Evolutionary conservation across 73 alveolate genomes (phyloP), one percentile per base, ranked within the genome.

Genomic region (Symbiodinium natans): DNA sequence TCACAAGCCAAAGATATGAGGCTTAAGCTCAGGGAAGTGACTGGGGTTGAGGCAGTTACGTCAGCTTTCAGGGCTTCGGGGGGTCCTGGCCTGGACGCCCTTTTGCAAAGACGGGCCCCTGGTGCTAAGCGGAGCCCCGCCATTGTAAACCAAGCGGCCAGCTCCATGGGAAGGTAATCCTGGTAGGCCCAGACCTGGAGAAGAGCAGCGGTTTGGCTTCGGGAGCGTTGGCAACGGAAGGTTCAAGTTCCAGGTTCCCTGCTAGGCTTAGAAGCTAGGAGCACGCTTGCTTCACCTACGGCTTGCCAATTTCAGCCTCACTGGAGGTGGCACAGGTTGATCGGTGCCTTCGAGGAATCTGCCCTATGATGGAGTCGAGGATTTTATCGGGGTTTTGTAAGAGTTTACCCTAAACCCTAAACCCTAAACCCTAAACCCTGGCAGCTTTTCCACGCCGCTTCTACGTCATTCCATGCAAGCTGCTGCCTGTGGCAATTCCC

Each of bases 161-260:
- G 77, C 86, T 88, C 86, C 71, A 59, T 63, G 39, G 95, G 95
- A 40, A 88, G 33, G 34, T 63, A 88, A 34, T 88, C 95, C 25
- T 33, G 86, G n/a, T 88, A 88, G 54, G 86, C 95, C 95, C 95
- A 88, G 34, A 88, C 95, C 95, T 88, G 95, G 42, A 83, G 36
- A 5, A 34, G 6, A 17, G 34, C 41, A 42, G 6, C 40, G 4
- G 92, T 31, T 63, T 54, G 74, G 13, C 21, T 54, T 54, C 74
- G 13, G 74, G 75, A 21, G 17, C 31, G 27, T 56, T 56, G 75
- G 31, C 75, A 21, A 56, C 75, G 27, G 31, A 56, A 29, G 75
- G 75, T 56, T 21, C 27, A 29, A 56, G 87, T 15, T 54, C 74
- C 7, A 0, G 39, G 87, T 7, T 77, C 87, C 54, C 31, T 29